Percentiles rank a stretch among this genome's conserved stretches.
phyloP scores from a whole-genome alignment of 2,329 filamentous ascomycete species.

The Penicillium concentricum region DNA sequence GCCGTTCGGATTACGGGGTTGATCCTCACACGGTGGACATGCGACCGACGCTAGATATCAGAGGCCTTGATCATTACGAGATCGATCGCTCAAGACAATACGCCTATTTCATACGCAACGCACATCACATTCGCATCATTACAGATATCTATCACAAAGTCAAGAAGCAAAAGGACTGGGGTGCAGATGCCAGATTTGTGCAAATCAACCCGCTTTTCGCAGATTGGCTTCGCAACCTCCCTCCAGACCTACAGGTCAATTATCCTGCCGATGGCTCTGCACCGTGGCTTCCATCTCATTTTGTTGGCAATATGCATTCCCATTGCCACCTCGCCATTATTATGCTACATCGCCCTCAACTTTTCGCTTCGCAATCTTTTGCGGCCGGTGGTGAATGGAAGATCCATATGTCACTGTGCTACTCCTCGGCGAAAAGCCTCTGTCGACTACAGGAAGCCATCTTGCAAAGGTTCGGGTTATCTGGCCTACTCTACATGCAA shows the following conservation, averaged over 20 bases:
- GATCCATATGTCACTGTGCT: constrained; percentile 81
- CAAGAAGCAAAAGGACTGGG: constrained; percentile 80
- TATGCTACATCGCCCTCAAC: constrained; percentile 81
- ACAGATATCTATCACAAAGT: constrained; percentile 72
- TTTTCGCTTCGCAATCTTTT: constrained; percentile 74
- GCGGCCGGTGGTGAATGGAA: constrained; percentile 75
- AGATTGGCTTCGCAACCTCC: constrained; percentile 73
- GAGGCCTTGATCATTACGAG: constrained; percentile 72
- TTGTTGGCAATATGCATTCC: constrained; percentile 82
- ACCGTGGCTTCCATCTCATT: constrained; percentile 83
- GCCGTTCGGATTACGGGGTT: constrained; percentile 75
- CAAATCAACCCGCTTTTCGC: constrained; percentile 75
- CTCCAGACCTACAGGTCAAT: constrained; percentile 71
- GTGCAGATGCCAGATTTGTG: constrained; percentile 77
- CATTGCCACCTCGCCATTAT: constrained; percentile 86
- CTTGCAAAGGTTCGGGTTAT: constrained; percentile 71
- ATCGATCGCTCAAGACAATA: constrained; percentile 79
- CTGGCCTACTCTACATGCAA: constrained; percentile 85
- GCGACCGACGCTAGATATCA: constrained; percentile 60
- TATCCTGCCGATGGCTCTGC: constrained; percentile 76
- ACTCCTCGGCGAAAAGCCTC: constrained; percentile 77
- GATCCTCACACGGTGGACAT: constrained; percentile 75
- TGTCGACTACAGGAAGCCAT: constrained; percentile 86
- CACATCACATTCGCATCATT: constrained; percentile 75
- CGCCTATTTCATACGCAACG: constrained; percentile 73